Base-by-base conservation (phyloP, 2,329 filamentous ascomycete genomes). In the Aspergillus spinulosporus region DNA sequence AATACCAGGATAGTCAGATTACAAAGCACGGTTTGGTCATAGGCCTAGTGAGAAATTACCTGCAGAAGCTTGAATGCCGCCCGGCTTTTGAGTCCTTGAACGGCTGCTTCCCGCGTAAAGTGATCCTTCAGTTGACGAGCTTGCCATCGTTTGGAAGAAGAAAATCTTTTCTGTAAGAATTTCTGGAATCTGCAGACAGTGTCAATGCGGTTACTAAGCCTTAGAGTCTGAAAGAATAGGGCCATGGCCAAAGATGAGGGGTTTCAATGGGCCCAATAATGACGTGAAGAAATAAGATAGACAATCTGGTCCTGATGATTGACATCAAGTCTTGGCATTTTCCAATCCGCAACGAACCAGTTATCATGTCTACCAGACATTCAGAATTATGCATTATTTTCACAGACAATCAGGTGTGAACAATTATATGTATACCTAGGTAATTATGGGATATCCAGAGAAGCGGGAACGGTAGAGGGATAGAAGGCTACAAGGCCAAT, bases 51-150 rank as follows among this genome's bases (percentile, higher is more conserved):
- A 15, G 8, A 34, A 37, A 11, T 37, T 69, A 91, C 91, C 80
- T 97, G 89, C n/a, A 97, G 75, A 7, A 99, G 79, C 74, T 99
- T 99, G 74, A 94, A 97, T 0, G 92, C 94, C 28, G 94, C 94
- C 60, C 94, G 85, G 66, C 91, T 95, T 75, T 93, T 97, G 56
- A 97, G 77, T 0, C 88, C 88, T 63, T 89, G 82, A 2, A 95
- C 85, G 67, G 86, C 88, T 45, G 94, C 92, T 65, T 89, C 84
- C 54, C 84, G 84, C 0, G 88, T 84, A 70, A 86, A 96, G 14
- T 74, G 75, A 75, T 99, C 94, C 40, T 75, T 82, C 39, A 78
- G 79, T 69, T 97, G 92, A 15, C 94, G 87, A 51, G 82, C 81
- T 72, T 91, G 90, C 94, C 94, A 99, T 73, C 86, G 80, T 49